Conservation (phyloP, 2,329 filamentous ascomycete species). For the Pyrenophora graminea region DNA sequence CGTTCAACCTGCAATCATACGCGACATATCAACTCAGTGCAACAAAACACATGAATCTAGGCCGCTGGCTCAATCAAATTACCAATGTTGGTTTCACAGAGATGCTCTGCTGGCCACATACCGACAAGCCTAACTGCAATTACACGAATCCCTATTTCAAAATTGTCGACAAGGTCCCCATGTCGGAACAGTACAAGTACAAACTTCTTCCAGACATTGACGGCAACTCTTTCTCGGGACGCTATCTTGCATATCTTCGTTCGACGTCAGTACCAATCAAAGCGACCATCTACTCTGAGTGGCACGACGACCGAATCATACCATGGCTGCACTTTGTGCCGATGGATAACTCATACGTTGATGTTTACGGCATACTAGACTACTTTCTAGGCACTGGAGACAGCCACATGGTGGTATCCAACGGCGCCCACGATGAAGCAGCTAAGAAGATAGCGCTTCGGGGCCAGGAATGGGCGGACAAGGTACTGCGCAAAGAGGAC, state of each 20-base stretch:
- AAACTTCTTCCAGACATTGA: slow-evolving; percentile 80
- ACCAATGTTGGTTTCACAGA: slow-evolving; percentile 51
- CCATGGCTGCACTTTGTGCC: slow-evolving; percentile 83
- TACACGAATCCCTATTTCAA: slow-evolving; percentile 52
- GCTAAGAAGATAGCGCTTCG: slow-evolving; percentile 67
- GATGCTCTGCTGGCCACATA: slow-evolving; percentile 50
- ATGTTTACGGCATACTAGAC: slow-evolving; percentile 73
- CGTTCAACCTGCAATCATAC: slow-evolving; percentile 47
- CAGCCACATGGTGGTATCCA: background rate
- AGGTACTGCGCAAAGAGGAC: slow-evolving; percentile 65
- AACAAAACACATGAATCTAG: slow-evolving; percentile 34
- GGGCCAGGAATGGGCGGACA: slow-evolving; percentile 70
- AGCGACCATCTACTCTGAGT: slow-evolving; percentile 76
- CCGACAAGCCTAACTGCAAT: slow-evolving; percentile 48
- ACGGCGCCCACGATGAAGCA: slow-evolving; percentile 55
- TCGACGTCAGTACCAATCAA: slow-evolving; percentile 76
- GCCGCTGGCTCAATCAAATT: slow-evolving; percentile 48
- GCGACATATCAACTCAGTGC: slow-evolving; percentile 46
- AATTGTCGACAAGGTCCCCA: slow-evolving; percentile 37
- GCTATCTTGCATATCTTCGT: slow-evolving; percentile 61
- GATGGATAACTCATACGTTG: slow-evolving; percentile 74
- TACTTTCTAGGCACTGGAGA: slow-evolving; percentile 66
- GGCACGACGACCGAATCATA: slow-evolving; percentile 72
- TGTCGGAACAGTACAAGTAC: slow-evolving; percentile 53
- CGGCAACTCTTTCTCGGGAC: slow-evolving; percentile 59